Conservation (phyloP, 2,329 filamentous ascomycete genomes). For the Aspergillus ochraceus region DNA sequence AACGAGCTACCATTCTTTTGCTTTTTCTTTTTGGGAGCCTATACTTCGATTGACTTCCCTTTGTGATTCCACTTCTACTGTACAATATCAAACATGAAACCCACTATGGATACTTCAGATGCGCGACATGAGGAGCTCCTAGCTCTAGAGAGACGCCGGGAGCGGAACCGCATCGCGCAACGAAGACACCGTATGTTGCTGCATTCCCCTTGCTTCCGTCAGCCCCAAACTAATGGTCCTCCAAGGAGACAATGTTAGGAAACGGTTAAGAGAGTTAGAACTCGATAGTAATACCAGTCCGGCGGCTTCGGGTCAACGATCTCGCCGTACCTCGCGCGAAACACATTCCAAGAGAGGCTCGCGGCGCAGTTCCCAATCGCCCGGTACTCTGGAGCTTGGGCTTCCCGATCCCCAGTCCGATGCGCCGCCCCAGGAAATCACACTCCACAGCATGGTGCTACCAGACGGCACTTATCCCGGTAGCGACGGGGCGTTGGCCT, state of each 20-base stretch:
- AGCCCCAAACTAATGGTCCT: neutral
- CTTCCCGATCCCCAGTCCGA: neutral
- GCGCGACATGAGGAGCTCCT: neutral
- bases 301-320: neutral
- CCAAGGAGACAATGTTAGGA: neutral
- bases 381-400: neutral
- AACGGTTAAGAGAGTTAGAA: neutral
- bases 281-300: neutral
- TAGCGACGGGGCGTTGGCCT: neutral
- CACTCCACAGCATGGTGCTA: neutral
- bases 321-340: neutral
- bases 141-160: slow-evolving; percentile 1
- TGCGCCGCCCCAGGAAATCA: neutral
- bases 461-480: neutral
- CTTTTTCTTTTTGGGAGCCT: neutral
- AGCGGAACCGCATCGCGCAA: slow-evolving; percentile 3
- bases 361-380: neutral
- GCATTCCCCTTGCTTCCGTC: neutral
- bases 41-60: neutral
- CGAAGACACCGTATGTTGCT: neutral
- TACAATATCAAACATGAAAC: neutral
- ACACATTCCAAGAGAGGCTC: neutral
- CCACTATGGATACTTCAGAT: neutral
- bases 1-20: neutral
- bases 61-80: neutral